Base-by-base conservation (phyloP, 768 basidiomycete species). In the Mrakia gelida region DNA sequence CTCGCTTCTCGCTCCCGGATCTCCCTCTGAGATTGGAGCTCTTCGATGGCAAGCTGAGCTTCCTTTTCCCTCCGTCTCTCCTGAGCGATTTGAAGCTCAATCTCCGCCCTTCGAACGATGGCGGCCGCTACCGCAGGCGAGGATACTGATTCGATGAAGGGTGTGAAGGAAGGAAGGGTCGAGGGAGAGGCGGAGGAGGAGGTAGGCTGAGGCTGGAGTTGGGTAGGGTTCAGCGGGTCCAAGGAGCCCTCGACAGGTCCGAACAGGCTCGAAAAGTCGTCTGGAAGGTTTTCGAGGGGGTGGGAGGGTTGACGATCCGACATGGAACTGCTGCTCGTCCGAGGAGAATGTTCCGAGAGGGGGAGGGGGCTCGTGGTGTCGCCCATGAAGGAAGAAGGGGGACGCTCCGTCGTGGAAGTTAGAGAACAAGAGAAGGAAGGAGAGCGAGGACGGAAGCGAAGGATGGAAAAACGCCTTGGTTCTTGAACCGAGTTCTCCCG, bases 31-130 rank as follows among this genome's bases (percentile, higher is more conserved):
- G 34, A 18, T 7, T 61, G n/a, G 23, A 75, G 28, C 30, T 63
- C 63, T 18, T 52, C 43, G 21, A 75, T 28, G 45, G 10, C 45
- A 13, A 75, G 75, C 65, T 75, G 63, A 23, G 75, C 75, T 63
- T 75, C 75, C 28, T 18, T 32, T n/a, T 41, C 28, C 13, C 75
- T 43, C 49, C 75, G 28, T 11, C 63, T 45, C 63, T 75, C 75
- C 30, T 52, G 34, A 13, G 32, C 63, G 1, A 75, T 63, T 32
- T 65, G 41, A 16, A 75, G 75, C 75, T 75, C 63, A 32, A 75
- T 13, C 63, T 75, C 67, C 7, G 41, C 67, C 23, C 67, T 16
- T 41, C 67, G 34, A n/a, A 70, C 41, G 9, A 13, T 5, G 2
- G 67, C 41, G 34, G 23, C 67, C 67, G 38, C 67, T 21, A 45